Evolutionary conservation across 805 yeast species (phyloP).

Genomic region (Hanseniaspora lindneri): DNA sequence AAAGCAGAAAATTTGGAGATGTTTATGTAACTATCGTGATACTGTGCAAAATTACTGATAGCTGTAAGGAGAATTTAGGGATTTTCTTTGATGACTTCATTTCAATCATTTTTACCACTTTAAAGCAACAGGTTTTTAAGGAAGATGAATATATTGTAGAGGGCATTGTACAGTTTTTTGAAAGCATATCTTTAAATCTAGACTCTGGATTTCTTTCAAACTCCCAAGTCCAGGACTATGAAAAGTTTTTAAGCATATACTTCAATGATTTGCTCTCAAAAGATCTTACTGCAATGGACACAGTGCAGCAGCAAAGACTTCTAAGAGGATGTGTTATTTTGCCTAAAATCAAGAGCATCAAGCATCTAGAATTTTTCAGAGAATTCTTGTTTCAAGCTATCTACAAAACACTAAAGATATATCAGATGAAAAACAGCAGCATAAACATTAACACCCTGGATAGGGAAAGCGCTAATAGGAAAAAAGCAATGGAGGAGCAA

Average conservation of each 20-base stretch:
- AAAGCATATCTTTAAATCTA: constrained; percentile 39
- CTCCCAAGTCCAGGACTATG: constrained; percentile 1
- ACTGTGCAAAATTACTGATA: constrained; percentile 52
- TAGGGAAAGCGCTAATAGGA: neutral
- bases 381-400: constrained; percentile 24
- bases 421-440: constrained; percentile 17
- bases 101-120: constrained; percentile 41
- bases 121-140: constrained; percentile 31
- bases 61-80: constrained; percentile 73
- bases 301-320: constrained; percentile 17
- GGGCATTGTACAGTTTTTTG: constrained; percentile 37
- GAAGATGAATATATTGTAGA: constrained; percentile 55
- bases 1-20: constrained; percentile 60
- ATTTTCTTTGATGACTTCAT: constrained; percentile 65
- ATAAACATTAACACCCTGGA: neutral
- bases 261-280: constrained; percentile 19
- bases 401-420: constrained; percentile 21
- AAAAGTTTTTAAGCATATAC: constrained; percentile 28
- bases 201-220: constrained; percentile 46
- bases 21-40: constrained; percentile 70
- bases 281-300: neutral
- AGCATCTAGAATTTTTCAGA: constrained; percentile 25
- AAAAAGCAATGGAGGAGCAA: constrained; percentile 8
- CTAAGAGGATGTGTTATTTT: constrained; percentile 27
- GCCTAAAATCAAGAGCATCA: constrained; percentile 25